Base-by-base conservation (phyloP, 495 filamentous ascomycete species). In the Neurospora sublineolata region DNA sequence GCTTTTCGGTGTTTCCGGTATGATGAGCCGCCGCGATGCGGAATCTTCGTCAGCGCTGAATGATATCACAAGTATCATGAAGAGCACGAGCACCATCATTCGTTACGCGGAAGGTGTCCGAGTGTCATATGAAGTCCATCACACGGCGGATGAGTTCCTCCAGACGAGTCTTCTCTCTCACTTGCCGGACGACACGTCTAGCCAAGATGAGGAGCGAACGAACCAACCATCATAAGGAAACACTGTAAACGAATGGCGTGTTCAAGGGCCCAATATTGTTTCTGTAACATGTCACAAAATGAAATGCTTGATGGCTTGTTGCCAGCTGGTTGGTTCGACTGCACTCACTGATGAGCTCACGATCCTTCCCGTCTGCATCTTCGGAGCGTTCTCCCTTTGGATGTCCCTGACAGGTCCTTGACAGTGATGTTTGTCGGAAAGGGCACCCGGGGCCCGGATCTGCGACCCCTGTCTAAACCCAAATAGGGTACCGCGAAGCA, bases 371-470 rank as follows among this genome's bases (percentile, higher is more conserved):
- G 8, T 27, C 52, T 60, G 23, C 27, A 60, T 30, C 14, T 60
- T 60, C 52, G 52, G 52, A 60, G 23, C 23, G 14, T 36, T 36
- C 52, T 18, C 44, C 44, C 33, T 58, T 71, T 37, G 33, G 37
- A 23, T 20, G 23, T 69, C 10, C 7, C 39, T 68, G 30, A 30
- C 40, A 42, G 70, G 58, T 37, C 70, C 36, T 67, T 40, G 20
- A 33, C 38, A 36, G 33, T 14, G 38, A 58, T 23, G 46, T 11
- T 69, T 40, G 39, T 73, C 74, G 74, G 74, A 73, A 69, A 72
- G 18, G 27, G 39, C 70, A 60, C 69, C 74, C 72, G 69, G 72
- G 72, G 70, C 72, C 74, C 72, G 70, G 74, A 73, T 75, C 67
- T 73, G 52, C 68, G 52, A 67, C 33, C 33, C 16, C 39, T 58